Evolutionary conservation across 257 asterid species (phyloP).

Genomic region (Nicotiana sylvestris): DNA sequence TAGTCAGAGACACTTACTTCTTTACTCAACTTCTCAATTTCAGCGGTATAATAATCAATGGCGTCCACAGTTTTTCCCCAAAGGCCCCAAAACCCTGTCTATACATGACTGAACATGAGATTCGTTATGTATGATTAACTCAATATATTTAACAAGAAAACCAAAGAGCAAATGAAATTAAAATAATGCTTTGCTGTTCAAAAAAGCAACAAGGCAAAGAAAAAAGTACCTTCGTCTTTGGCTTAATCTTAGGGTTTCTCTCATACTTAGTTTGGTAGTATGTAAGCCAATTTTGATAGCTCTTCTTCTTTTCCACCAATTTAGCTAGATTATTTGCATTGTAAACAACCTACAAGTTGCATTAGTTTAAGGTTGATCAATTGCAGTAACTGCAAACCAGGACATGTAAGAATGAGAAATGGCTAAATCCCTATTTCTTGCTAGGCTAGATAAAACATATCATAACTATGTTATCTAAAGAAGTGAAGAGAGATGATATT

Average conservation of each 20-base stretch:
- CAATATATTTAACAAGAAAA: conserved; percentile 4
- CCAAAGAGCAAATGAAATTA: background rate
- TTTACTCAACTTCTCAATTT: conserved; percentile 43
- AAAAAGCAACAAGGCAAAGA: background rate
- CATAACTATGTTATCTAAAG: conserved; percentile 4
- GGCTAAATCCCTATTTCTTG: background rate
- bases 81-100: conserved; percentile 87
- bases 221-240: conserved; percentile 54
- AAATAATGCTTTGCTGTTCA: background rate
- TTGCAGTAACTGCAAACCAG: conserved; percentile 5
- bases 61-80: conserved; percentile 75
- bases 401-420: background rate
- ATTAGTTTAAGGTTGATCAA: background rate
- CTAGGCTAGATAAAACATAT: background rate
- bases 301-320: conserved; percentile 61
- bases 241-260: conserved; percentile 60
- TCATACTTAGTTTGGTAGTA: conserved; percentile 68
- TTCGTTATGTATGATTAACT: background rate
- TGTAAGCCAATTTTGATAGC: conserved; percentile 59
- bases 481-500: background rate
- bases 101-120: conserved; percentile 24
- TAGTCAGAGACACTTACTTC: conserved; percentile 45
- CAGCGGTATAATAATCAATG: conserved; percentile 53
- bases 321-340: conserved; percentile 61
- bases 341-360: conserved; percentile 49